Conservation (phyloP, 768 basidiomycete genomes). For the Albatrellus ellisii region DNA sequence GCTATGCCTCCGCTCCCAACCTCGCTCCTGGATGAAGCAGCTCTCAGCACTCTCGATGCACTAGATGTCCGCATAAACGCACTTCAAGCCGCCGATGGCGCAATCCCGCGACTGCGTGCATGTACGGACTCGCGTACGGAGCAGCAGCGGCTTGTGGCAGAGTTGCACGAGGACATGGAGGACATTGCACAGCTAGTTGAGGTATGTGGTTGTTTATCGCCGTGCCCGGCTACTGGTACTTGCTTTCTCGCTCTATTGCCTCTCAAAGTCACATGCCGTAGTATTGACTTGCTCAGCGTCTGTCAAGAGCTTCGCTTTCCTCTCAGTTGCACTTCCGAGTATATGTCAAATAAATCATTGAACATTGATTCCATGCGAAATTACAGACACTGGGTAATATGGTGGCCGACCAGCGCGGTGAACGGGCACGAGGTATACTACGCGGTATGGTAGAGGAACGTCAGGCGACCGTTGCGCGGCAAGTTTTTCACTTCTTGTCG, state of each 20-base stretch:
- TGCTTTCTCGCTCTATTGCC: constrained; percentile 26
- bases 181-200: constrained; percentile 52
- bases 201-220: constrained; percentile 21
- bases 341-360: too few species aligned
- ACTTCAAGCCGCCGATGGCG: too few species aligned
- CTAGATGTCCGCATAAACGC: too few species aligned
- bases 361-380: too few species aligned
- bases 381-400: constrained; percentile 61
- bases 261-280: constrained; percentile 26
- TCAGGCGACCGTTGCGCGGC: constrained; percentile 37
- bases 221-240: not conserved
- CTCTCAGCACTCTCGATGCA: too few species aligned
- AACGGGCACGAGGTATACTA: constrained; percentile 35
- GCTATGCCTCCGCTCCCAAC: too few species aligned
- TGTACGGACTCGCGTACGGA: constrained; percentile 57
- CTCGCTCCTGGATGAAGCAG: too few species aligned
- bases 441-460: constrained; percentile 37
- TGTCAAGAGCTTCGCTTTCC: too few species aligned
- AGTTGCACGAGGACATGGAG: constrained; percentile 67
- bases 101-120: constrained; percentile 56
- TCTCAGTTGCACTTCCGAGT: too few species aligned
- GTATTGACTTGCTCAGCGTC: constrained; percentile 4
- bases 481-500: constrained; percentile 15
- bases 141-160: constrained; percentile 64
- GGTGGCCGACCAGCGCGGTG: constrained; percentile 59